These are phyloP conservation scores for Trichosporon sp. DNA, from an alignment of 1,284 basidiomycete species.

Conservation along the genomic window DNA sequence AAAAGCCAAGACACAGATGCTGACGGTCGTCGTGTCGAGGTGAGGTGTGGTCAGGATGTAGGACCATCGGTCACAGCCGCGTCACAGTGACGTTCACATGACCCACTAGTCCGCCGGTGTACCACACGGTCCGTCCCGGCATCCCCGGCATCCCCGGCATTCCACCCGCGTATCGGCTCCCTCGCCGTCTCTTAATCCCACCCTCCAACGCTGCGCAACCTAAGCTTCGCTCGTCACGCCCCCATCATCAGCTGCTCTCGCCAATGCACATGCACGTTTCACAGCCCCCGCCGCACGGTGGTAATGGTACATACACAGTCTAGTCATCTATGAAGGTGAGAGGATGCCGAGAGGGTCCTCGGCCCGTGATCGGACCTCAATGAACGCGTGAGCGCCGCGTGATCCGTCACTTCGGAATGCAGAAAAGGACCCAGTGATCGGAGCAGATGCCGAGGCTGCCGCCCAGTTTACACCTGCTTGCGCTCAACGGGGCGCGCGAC, in stretches of 20 bases:
- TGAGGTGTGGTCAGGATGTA: background rate
- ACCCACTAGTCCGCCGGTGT: background rate
- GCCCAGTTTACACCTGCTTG: conserved; percentile 21
- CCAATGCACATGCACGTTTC: background rate
- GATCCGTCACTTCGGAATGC: background rate
- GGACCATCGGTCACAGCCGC: conserved; percentile 3
- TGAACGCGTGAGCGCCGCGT: background rate
- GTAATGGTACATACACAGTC: background rate
- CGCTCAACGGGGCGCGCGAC: conserved; percentile 26
- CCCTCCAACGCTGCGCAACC: background rate
- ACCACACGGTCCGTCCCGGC: background rate
- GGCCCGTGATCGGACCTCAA: background rate
- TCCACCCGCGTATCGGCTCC: conserved; percentile 1
- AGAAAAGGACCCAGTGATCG: background rate
- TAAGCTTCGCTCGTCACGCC: conserved; percentile 1
- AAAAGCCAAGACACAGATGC: background rate
- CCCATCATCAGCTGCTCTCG: background rate
- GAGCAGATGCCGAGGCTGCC: background rate
- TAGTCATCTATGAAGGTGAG: conserved; percentile 3
- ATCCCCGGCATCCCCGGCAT: background rate
- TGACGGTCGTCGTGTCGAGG: background rate
- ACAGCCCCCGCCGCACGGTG: background rate
- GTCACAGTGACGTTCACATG: background rate
- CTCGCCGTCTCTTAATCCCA: background rate
- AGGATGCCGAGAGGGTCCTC: background rate